Percentiles rank a stretch among this genome's conserved stretches.
phyloP scores from a whole-genome alignment of 2,329 filamentous ascomycete genomes.

The Fonsecaea erecta region DNA sequence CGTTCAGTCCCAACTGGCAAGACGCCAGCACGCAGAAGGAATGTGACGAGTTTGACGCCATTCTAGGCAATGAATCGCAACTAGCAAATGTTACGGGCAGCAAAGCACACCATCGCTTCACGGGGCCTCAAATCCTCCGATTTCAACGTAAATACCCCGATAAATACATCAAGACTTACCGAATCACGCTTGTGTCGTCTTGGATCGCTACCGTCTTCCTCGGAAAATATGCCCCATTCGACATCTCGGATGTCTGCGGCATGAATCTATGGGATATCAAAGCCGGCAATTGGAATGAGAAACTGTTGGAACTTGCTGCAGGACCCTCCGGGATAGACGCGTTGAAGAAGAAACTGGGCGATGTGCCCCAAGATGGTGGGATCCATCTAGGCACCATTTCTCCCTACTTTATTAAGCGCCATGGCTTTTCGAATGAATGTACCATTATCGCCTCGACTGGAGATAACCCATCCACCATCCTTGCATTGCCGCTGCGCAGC shows the following conservation, averaged over 20 bases:
- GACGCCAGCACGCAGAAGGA: conserved; percentile 92
- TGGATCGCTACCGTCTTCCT: conserved; percentile 92
- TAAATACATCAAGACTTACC: conserved; percentile 77
- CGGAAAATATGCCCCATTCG: conserved; percentile 82
- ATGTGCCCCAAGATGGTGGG: conserved; percentile 79
- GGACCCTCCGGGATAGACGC: conserved; percentile 66
- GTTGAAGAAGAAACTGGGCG: conserved; percentile 77
- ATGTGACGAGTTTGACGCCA: conserved; percentile 83
- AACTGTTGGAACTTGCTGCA: conserved; percentile 75
- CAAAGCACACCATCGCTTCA: conserved; percentile 95
- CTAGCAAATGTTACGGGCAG: conserved; percentile 85
- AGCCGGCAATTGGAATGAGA: conserved; percentile 71
- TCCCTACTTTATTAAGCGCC: conserved; percentile 76
- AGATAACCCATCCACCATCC: conserved; percentile 94
- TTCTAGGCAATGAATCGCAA: conserved; percentile 67
- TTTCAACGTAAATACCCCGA: conserved; percentile 80
- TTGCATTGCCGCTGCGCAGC: conserved; percentile 82
- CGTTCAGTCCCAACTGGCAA: conserved; percentile 95
- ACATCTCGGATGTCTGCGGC: conserved; percentile 92
- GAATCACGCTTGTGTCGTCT: conserved; percentile 92
- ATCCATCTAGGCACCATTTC: conserved; percentile 75
- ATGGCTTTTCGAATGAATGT: conserved; percentile 76
- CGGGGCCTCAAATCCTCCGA: conserved; percentile 92
- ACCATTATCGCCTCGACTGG: conserved; percentile 86
- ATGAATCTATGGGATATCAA: conserved; percentile 97